These are phyloP conservation scores for Nemania sp. DNA, from an alignment of 2,329 filamentous ascomycete species.

Conservation along the genomic window DNA sequence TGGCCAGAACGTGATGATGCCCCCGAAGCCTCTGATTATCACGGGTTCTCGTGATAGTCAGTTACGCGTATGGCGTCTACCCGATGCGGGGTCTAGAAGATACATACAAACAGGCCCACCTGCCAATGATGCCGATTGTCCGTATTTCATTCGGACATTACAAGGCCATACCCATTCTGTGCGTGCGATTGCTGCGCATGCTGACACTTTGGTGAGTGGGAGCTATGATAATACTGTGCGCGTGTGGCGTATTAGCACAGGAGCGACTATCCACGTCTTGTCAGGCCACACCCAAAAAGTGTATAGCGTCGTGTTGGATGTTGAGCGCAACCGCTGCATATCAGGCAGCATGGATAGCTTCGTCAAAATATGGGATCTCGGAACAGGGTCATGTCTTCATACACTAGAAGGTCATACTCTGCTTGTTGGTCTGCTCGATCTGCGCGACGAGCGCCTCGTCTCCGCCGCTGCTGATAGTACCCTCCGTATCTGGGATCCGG, in stretches of 20 bases:
- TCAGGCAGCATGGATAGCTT: slow-evolving; percentile 98
- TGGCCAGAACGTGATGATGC: slow-evolving; percentile 86
- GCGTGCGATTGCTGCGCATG: slow-evolving; percentile 92
- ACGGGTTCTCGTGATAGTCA: slow-evolving; percentile 96
- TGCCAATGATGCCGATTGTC: slow-evolving; percentile 82
- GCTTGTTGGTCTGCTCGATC: slow-evolving; percentile 89
- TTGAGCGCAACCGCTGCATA: slow-evolving; percentile 92
- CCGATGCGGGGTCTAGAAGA: slow-evolving; percentile 79
- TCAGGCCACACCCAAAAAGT: slow-evolving; percentile 93
- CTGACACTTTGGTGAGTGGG: slow-evolving; percentile 94
- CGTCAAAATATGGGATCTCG: slow-evolving; percentile 97
- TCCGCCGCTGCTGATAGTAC: slow-evolving; percentile 97
- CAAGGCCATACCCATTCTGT: slow-evolving; percentile 93
- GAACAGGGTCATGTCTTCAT: slow-evolving; percentile 85
- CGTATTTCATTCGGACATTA: slow-evolving; percentile 91
- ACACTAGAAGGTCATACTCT: slow-evolving; percentile 94
- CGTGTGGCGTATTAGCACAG: slow-evolving; percentile 97
- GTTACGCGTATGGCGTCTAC: slow-evolving; percentile 92
- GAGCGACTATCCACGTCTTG: slow-evolving; percentile 85
- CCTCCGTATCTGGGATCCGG: slow-evolving; percentile 95
- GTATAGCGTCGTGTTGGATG: slow-evolving; percentile 95
- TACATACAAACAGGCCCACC: slow-evolving; percentile 85
- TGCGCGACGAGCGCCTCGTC: slow-evolving; percentile 89
- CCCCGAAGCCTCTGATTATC: slow-evolving; percentile 94
- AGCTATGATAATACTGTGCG: slow-evolving; percentile 96